Evolutionary conservation across 2,329 filamentous ascomycete genomes (phyloP).

Genomic region (Bipolaris victoriae): DNA sequence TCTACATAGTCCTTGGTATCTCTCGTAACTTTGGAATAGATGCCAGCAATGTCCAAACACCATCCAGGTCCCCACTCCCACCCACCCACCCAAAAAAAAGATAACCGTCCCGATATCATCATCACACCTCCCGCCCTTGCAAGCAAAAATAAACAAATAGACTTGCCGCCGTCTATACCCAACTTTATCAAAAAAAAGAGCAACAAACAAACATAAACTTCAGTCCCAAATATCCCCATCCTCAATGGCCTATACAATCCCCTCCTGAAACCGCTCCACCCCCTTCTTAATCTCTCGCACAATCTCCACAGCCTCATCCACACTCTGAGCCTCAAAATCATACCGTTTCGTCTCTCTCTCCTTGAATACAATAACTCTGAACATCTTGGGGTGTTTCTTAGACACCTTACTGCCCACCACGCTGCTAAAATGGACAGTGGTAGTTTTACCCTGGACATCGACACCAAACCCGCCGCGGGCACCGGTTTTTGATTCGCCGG

Average conservation of each 20-base stretch:
- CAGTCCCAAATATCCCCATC: not conserved
- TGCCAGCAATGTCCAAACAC: too few species aligned
- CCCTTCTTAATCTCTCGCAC: conserved; percentile 79
- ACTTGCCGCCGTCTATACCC: too few species aligned
- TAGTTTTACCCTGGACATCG: conserved; percentile 67
- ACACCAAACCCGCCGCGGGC: conserved; percentile 20
- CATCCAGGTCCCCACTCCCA: too few species aligned
- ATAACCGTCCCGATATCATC: too few species aligned
- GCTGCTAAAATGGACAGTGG: conserved; percentile 81
- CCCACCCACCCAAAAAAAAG: too few species aligned
- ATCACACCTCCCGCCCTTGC: too few species aligned
- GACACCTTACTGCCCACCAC: conserved; percentile 83
- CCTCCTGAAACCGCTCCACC: conserved; percentile 68
- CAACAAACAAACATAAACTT: not conserved
- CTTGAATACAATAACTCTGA: conserved; percentile 79
- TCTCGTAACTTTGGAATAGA: too few species aligned
- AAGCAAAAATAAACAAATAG: too few species aligned
- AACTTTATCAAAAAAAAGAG: not conserved
- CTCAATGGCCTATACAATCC: conserved; percentile 35
- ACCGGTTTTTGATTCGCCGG: conserved; percentile 62
- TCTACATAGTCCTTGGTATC: too few species aligned
- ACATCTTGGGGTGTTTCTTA: conserved; percentile 78
- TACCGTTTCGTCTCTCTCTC: conserved; percentile 80
- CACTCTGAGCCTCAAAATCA: conserved; percentile 79
- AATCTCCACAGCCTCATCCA: conserved; percentile 77